Percentiles rank a stretch among this genome's conserved stretches.
phyloP scores from a whole-genome alignment of 257 asterid genomes.

The Nicotiana undulata region DNA sequence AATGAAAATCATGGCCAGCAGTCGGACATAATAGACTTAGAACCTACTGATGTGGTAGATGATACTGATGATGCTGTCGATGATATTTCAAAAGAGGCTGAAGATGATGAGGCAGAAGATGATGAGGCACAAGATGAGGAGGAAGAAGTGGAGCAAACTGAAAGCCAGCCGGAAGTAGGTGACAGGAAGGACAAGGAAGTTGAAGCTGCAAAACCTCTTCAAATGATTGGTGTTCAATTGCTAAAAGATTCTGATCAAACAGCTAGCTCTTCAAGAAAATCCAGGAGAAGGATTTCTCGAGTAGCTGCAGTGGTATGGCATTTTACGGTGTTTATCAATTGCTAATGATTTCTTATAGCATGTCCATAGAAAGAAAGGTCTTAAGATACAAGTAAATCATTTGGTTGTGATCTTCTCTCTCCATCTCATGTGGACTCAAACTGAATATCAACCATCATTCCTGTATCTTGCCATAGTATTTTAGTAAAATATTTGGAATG shows the following conservation, averaged over 20 bases:
- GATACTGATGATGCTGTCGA: constrained; percentile 25
- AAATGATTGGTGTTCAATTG: constrained; percentile 96
- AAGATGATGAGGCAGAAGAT: constrained; percentile 53
- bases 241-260: constrained; percentile 73
- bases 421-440: neutral
- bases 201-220: constrained; percentile 71
- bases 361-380: neutral
- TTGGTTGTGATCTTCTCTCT: neutral
- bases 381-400: neutral
- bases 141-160: constrained; percentile 74
- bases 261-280: constrained; percentile 62
- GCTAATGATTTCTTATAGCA: neutral
- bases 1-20: constrained; percentile 53
- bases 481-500: neutral
- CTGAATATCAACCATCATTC: neutral
- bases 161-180: constrained; percentile 59
- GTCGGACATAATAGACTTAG: constrained; percentile 41
- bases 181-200: constrained; percentile 80
- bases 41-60: constrained; percentile 38
- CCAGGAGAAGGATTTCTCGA: constrained; percentile 60
- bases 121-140: constrained; percentile 58
- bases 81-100: constrained; percentile 40
- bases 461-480: neutral
- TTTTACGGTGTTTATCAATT: constrained; percentile 1
- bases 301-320: constrained; percentile 55